These are phyloP conservation scores for Cyclocybe cylindracea DNA, from an alignment of 768 basidiomycete species.

Conservation along the genomic window DNA sequence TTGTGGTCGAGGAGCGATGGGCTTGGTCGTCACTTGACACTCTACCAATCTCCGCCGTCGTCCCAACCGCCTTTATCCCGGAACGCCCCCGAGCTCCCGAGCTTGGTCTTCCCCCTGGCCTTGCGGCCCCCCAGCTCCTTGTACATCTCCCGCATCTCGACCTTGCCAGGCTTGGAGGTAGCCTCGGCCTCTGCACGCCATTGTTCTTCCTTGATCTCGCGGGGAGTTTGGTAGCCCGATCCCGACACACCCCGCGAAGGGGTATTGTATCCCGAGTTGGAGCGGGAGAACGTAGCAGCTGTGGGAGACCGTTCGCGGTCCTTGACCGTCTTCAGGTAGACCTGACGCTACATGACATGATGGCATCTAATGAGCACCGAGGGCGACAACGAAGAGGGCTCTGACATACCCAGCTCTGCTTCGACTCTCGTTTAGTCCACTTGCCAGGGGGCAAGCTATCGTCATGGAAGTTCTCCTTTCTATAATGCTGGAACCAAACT, in stretches of 20 bases:
- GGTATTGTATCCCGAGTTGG: slow-evolving; percentile 48
- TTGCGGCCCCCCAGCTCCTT: slow-evolving; percentile 90
- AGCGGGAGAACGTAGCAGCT: slow-evolving; percentile 32
- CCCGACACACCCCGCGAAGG: slow-evolving; percentile 50
- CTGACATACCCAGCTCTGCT: slow-evolving; percentile 78
- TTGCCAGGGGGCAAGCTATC: slow-evolving; percentile 77
- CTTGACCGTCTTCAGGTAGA: slow-evolving; percentile 42
- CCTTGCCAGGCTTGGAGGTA: slow-evolving; percentile 61
- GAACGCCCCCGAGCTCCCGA: slow-evolving; percentile 57
- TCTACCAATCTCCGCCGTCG: slow-evolving; percentile 30
- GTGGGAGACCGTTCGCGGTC: slow-evolving; percentile 37
- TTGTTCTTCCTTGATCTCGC: slow-evolving; percentile 75
- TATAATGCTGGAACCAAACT: slow-evolving; percentile 96
- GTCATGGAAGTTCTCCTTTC: slow-evolving; percentile 86
- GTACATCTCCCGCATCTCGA: slow-evolving; percentile 90
- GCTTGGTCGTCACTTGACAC: no score
- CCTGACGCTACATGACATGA: slow-evolving; percentile 67
- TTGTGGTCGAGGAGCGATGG: no score
- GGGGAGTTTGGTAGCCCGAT: slow-evolving; percentile 78
- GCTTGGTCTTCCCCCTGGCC: slow-evolving; percentile 69
- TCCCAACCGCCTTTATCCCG: slow-evolving; percentile 84
- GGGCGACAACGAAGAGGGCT: neutral
- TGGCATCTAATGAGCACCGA: slow-evolving; percentile 3
- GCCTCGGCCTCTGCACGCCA: slow-evolving; percentile 63
- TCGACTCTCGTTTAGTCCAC: slow-evolving; percentile 94